A percentile compares a stretch with the other conserved stretches of the same genome.
Conservation (phyloP, 768 basidiomycete species). For the Cystofilobasidium macerans region DNA sequence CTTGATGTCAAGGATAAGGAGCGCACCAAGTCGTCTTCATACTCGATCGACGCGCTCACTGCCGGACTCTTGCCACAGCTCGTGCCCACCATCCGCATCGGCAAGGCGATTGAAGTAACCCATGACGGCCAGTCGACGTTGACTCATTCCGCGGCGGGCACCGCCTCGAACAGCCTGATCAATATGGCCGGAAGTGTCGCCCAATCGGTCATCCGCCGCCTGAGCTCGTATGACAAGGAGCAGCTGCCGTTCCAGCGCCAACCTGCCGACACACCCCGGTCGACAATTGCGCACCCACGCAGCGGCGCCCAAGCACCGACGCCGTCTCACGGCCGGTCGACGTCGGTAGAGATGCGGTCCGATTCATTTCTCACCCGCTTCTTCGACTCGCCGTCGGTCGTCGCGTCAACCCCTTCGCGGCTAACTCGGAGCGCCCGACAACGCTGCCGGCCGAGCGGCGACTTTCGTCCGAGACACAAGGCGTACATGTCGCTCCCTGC, state of each 20-base stretch:
- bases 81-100: constrained; percentile 12
- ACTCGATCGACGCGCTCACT: constrained; percentile 14
- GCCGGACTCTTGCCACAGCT: constrained; percentile 2
- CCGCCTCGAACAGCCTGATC: no score
- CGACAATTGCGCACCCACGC: background rate
- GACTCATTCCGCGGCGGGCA: background rate
- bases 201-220: background rate
- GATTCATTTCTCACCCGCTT: background rate
- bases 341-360: constrained; percentile 11
- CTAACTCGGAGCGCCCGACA: background rate
- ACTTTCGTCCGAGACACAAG: constrained; percentile 8
- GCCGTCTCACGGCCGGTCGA: constrained; percentile 15
- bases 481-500: constrained; percentile 3
- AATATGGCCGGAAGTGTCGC: background rate
- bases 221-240: constrained; percentile 1
- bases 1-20: background rate
- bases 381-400: constrained; percentile 14
- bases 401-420: constrained; percentile 3
- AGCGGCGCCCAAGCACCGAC: constrained; percentile 8
- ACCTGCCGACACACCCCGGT: background rate
- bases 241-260: background rate
- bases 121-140: background rate
- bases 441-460: background rate
- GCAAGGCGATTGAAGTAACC: background rate
- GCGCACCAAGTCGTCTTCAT: background rate